These are phyloP conservation scores for Phytophthora uliginosa DNA, from an alignment of 352 stramenopile species.

Conservation along the genomic window DNA sequence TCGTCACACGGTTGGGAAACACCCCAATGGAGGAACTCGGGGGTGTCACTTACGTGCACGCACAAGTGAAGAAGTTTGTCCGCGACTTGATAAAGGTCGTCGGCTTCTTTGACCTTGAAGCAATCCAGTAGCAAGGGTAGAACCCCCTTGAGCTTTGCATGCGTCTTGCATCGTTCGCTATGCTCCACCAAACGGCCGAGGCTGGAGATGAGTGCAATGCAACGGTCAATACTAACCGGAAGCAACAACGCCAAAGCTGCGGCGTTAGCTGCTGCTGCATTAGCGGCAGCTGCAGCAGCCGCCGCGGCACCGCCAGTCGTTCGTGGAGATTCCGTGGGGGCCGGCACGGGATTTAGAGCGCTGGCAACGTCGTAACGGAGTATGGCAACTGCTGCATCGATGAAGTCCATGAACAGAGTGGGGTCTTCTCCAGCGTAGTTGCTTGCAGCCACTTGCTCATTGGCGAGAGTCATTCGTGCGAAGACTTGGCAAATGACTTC, in stretches of 20 bases:
- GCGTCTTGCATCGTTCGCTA: conserved; percentile 48
- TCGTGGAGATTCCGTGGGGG: conserved; percentile 20
- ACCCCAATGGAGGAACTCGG: background rate
- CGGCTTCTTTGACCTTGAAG: conserved; percentile 44
- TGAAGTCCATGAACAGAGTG: conserved; percentile 25
- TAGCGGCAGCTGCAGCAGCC: conserved; percentile 31
- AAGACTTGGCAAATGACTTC: conserved; percentile 46
- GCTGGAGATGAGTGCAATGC: conserved; percentile 47
- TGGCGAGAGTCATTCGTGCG: conserved; percentile 49
- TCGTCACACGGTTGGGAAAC: background rate
- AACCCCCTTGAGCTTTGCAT: conserved; percentile 46
- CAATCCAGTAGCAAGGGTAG: conserved; percentile 54
- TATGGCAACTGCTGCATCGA: conserved; percentile 50
- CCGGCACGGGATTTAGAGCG: conserved; percentile 21
- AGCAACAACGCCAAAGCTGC: conserved; percentile 33
- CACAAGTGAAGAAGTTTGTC: conserved; percentile 77
- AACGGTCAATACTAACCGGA: conserved; percentile 42
- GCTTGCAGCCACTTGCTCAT: conserved; percentile 18
- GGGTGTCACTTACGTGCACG: conserved; percentile 11
- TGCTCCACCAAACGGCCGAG: conserved; percentile 63
- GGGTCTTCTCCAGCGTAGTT: background rate
- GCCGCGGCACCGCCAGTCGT: conserved; percentile 18
- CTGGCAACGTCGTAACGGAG: conserved; percentile 50
- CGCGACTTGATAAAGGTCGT: conserved; percentile 53
- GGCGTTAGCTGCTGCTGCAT: conserved; percentile 32